Base-by-base conservation (phyloP, 345 rosid genomes). In the Cardamine occulta region DNA sequence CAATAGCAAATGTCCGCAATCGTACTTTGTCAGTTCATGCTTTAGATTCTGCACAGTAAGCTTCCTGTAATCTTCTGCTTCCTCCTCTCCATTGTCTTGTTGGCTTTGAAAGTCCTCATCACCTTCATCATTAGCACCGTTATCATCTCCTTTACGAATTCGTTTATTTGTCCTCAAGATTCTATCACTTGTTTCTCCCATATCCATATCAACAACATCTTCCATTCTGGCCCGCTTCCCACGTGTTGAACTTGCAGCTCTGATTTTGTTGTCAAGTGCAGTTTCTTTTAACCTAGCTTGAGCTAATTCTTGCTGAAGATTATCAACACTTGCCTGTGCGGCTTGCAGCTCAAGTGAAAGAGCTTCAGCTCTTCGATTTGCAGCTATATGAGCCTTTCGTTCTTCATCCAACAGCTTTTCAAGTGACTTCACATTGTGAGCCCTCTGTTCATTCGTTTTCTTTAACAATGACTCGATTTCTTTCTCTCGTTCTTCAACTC, bases 401-500 rank as follows among this genome's bases (percentile, higher is more conserved):
- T 96, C 99, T 49, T 82, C 85, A 64, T 93, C 96, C 75, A 96
- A 78, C 47, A 93, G 95, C 72, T 85, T 83, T 74, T 93, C 85
- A 68, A 96, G 96, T 23, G 81, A 88, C 80, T 93, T 83, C 19
- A 96, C 99, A 9, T 88, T 89, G 74, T 72, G 84, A 8, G 96
- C 86, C 68, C 98, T 88, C 79, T 91, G 91, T 77, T 82, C 89
- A 70, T 93, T 93, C 79, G 91, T 93, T 62, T 74, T 72, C 75
- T 84, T 87, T 84, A 96, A 62, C 55, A 93, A 79, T 1, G 82
- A 86, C 74, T 89, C 98, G n/a, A 96, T 93, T 83, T 96, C 98
- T 81, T 83, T 89, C 86, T 93, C 97, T 75, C 98, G 81, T 81
- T 93, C 97, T 77, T 86, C 93, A 17, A 96, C 99, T 80, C 95